phyloP scores from a whole-genome alignment of 225 moss, liverwort and hornwort genomes.

The Neckera pumila region DNA sequence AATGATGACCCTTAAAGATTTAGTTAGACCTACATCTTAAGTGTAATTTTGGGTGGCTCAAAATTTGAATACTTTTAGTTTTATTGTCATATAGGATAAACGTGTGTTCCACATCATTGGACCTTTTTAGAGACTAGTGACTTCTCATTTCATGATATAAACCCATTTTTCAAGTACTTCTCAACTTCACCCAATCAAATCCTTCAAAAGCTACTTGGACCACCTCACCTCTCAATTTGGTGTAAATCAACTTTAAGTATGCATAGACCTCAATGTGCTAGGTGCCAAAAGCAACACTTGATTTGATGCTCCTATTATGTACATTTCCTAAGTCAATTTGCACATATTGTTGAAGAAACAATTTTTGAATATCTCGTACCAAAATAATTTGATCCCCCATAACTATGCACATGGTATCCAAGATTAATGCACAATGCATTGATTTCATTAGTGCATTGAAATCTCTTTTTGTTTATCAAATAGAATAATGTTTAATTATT shows the following conservation, averaged over 20 bases:
- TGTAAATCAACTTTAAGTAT: fast-evolving
- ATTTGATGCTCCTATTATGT: background rate
- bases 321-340: background rate
- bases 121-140: fast-evolving
- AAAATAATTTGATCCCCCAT: background rate
- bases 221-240: background rate
- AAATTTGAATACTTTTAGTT: background rate
- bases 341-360: background rate
- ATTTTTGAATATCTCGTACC: background rate
- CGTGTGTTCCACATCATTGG: background rate
- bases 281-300: background rate
- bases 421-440: background rate
- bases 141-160: no score
- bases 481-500: background rate
- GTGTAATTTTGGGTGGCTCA: background rate
- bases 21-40: no score
- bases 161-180: background rate
- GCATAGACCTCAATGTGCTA: fast-evolving
- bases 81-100: no score
- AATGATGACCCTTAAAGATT: no score
- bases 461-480: background rate
- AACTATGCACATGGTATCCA: background rate
- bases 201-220: background rate
- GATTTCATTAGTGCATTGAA: background rate
- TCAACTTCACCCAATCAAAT: background rate